phyloP scores from a whole-genome alignment of 202 grass and related monocot species.

The Eragrostis tef region DNA sequence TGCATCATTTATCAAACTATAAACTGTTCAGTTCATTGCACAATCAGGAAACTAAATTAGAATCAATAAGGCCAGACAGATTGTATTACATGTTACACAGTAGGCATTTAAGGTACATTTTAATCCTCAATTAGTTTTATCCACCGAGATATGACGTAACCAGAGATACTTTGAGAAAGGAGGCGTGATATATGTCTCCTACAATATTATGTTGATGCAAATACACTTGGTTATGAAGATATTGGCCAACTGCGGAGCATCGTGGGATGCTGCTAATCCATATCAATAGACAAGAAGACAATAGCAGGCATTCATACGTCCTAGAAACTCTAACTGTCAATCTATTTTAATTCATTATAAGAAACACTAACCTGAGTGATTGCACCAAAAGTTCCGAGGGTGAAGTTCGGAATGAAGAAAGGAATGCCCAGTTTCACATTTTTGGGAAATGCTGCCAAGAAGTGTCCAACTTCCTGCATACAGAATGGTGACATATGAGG shows the following conservation, averaged over 20 bases:
- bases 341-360: constrained; percentile 28
- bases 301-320: constrained; percentile 9
- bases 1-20: neutral
- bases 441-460: constrained; percentile 87
- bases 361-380: constrained; percentile 79
- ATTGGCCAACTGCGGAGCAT: constrained; percentile 13
- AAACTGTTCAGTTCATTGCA: constrained; percentile 5
- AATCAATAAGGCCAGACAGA: neutral
- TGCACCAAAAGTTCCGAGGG: constrained; percentile 89
- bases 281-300: constrained; percentile 33
- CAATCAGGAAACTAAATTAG: neutral
- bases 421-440: constrained; percentile 91
- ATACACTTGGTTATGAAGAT: constrained; percentile 16
- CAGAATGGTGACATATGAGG: constrained; percentile 23
- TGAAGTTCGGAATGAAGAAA: constrained; percentile 97
- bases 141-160: neutral
- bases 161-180: neutral
- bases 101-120: neutral
- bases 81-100: neutral
- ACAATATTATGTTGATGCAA: constrained; percentile 14
- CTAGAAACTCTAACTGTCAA: constrained; percentile 2
- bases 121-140: constrained; percentile 14
- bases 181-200: neutral
- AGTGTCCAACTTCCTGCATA: constrained; percentile 90
- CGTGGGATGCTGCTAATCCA: constrained; percentile 19